Base-by-base conservation (phyloP, 371 early-diverging fungal species). In the Mortierella sp. region DNA sequence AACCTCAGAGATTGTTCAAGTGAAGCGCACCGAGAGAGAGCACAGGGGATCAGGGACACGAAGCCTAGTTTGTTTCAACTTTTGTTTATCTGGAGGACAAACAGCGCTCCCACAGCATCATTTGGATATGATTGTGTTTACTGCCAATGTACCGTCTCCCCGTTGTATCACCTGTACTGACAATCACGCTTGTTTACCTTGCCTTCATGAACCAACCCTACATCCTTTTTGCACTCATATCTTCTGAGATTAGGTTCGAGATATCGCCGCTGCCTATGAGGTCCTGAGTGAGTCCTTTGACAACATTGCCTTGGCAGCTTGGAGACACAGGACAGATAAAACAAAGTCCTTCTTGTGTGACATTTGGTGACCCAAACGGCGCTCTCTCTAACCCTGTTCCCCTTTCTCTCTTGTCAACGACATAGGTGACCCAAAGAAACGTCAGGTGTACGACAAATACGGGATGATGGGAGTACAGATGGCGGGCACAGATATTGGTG, bases 391-490 rank as follows among this genome's bases (percentile, higher is more conserved):
- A 61, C 16, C 19, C 28, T 50, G 13, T 11, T 54, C 10, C 3
- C 19, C n/a, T 13, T 44, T 53, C 26, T 61, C 40, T 34, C 26
- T 51, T 37, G 8, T 64, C 37, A 31, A 61, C 5, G 6, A 31
- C 4, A 31, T 89, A 69, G 89, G 93, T 46, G 96, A 97, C 78
- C 92, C 93, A 55, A 93, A 96, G 69, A 96, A 95, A 87, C 92
- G 96, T 61, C 85, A 90, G 54, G 91, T 95, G 14, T 97, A 98
- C 85, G 97, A 98, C 89, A 91, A 91, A 64, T 96, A 97, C 86
- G 98, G 98, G 50, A 96, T 97, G 79, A 89, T 94, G 50, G 98
- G 98, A 9, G 88, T 97, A 8, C 90, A 91, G 72, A 96, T 97
- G 96, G 93, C 96, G 84, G 94, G 91, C 31, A 90, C 93, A 2